Conservation (phyloP, 225 moss, liverwort and hornwort genomes). For the Straminergon stramineum region DNA sequence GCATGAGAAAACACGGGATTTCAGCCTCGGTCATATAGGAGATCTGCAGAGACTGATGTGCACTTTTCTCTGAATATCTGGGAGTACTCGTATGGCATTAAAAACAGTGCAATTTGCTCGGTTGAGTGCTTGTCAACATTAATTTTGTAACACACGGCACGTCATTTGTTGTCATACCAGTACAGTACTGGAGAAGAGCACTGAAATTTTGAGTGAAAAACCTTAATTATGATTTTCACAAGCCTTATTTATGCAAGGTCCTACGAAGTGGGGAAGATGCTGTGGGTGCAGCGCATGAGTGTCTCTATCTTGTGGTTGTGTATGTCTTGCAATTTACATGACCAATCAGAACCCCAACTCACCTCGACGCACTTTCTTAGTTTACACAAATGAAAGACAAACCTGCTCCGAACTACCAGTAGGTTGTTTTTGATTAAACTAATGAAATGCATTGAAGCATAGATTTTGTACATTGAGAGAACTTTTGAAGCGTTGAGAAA, state of each 20-base stretch:
- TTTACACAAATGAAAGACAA: neutral
- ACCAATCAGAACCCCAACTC: neutral
- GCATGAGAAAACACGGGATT: neutral
- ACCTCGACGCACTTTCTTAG: neutral
- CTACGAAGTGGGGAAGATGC: too few species aligned
- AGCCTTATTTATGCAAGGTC: neutral
- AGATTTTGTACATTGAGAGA: neutral
- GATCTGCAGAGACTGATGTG: fast-evolving
- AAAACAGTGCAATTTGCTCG: too few species aligned
- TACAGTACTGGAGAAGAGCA: too few species aligned
- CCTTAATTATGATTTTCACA: too few species aligned
- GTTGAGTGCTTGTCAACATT: neutral
- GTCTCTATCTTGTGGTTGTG: neutral
- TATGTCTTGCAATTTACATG: neutral
- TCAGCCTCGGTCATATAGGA: neutral
- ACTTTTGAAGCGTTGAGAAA: neutral
- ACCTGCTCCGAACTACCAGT: neutral
- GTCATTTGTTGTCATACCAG: neutral
- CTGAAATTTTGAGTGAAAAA: neutral
- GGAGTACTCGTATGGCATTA: too few species aligned
- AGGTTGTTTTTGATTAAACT: too few species aligned
- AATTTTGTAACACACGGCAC: too few species aligned
- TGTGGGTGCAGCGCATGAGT: too few species aligned
- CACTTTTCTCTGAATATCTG: neutral
- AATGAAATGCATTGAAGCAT: too few species aligned